Conservation (phyloP, 2,329 filamentous ascomycete genomes). For the Aspergillus phoenicis region DNA sequence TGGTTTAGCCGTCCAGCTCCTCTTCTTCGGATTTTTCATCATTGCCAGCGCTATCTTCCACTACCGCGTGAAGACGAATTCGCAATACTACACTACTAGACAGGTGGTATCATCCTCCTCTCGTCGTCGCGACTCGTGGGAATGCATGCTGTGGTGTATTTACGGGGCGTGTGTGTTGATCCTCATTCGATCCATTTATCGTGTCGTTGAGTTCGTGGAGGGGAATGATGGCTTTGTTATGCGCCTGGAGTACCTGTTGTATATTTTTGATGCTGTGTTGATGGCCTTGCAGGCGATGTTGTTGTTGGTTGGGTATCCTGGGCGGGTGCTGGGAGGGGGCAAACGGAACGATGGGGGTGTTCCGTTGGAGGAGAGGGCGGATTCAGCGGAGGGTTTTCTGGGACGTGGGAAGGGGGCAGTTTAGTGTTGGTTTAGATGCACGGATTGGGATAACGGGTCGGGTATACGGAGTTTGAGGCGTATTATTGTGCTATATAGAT, state of each 20-base stretch:
- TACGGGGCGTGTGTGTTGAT: constrained; percentile 34
- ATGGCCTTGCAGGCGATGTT: constrained; percentile 24
- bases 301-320: neutral
- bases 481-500: no score
- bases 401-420: no score
- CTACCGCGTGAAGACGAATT: constrained; percentile 36
- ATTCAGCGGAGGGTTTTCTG: neutral
- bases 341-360: neutral
- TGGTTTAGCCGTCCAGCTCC: constrained; percentile 61
- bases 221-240: constrained; percentile 37
- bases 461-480: neutral
- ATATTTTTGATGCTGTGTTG: constrained; percentile 37
- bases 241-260: constrained; percentile 33
- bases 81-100: no score
- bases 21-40: constrained; percentile 61
- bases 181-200: constrained; percentile 36
- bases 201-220: constrained; percentile 36
- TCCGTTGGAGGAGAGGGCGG: neutral
- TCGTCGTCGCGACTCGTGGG: constrained; percentile 13
- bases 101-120: no score
- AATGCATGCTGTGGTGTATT: constrained; percentile 20
- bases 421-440: neutral
- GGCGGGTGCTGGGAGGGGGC: neutral
- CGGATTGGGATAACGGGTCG: neutral
- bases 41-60: constrained; percentile 56